These are phyloP conservation scores for Toxicodendron radicans DNA, from an alignment of 345 rosid species.

Conservation along the genomic window DNA sequence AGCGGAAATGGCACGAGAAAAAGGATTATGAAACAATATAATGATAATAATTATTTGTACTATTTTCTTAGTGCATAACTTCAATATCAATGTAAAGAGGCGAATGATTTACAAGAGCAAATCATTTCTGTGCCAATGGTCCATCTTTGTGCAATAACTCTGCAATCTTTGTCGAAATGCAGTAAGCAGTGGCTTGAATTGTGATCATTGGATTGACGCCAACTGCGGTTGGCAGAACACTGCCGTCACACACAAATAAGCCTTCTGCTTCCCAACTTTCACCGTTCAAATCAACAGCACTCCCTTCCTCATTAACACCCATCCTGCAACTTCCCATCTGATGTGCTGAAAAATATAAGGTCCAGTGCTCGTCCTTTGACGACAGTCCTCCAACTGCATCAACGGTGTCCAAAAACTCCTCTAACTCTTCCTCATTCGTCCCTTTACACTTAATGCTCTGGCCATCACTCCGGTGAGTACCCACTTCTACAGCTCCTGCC, in stretches of 20 bases:
- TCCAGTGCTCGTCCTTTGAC: constrained; percentile 52
- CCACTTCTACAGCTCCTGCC: constrained; percentile 84
- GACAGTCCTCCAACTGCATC: constrained; percentile 34
- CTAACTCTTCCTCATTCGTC: constrained; percentile 38
- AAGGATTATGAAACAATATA: neutral
- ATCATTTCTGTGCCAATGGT: no score
- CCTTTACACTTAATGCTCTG: constrained; percentile 55
- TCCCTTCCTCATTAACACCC: constrained; percentile 51
- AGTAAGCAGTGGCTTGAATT: constrained; percentile 47
- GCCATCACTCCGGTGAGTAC: constrained; percentile 67
- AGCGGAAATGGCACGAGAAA: no score
- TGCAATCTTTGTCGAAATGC: constrained; percentile 48
- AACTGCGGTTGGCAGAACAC: constrained; percentile 33
- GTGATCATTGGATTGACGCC: constrained; percentile 68
- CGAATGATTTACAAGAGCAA: neutral
- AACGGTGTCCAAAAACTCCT: constrained; percentile 50
- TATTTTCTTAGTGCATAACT: no score
- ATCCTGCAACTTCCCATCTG: constrained; percentile 85
- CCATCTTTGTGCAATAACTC: neutral
- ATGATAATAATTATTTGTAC: no score
- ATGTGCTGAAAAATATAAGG: constrained; percentile 47
- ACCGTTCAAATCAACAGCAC: constrained; percentile 63
- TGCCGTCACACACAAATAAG: constrained; percentile 47
- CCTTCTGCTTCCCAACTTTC: constrained; percentile 58
- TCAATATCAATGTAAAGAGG: neutral